Evolutionary conservation across 1,284 basidiomycete genomes (phyloP).

Genomic region (Fomitopsis pinicola): DNA sequence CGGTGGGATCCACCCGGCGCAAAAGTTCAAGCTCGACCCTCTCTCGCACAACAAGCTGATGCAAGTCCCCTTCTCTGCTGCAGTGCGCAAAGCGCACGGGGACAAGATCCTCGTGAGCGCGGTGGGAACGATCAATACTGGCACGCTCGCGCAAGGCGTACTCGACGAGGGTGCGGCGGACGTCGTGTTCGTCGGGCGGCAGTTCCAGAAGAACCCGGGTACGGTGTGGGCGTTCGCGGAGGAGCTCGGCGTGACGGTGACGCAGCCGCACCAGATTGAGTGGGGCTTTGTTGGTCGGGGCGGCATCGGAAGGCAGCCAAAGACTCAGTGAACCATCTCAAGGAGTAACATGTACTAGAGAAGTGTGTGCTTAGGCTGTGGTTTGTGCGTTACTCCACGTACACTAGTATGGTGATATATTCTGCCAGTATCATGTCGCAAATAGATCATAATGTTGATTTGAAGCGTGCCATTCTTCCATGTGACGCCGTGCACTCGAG

Average conservation of each 20-base stretch:
- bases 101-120: constrained; percentile 39
- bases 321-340: neutral
- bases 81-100: constrained; percentile 36
- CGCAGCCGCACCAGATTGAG: constrained; percentile 40
- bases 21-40: constrained; percentile 15
- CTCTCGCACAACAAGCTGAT: constrained; percentile 24
- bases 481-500: too few species aligned
- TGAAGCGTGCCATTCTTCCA: too few species aligned
- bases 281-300: constrained; percentile 34
- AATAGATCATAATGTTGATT: too few species aligned
- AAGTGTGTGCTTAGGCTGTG: too few species aligned
- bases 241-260: constrained; percentile 39
- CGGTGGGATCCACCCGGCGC: constrained; percentile 43
- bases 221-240: constrained; percentile 43
- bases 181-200: constrained; percentile 38
- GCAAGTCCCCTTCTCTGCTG: constrained; percentile 41
- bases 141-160: constrained; percentile 50
- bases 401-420: too few species aligned
- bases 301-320: neutral
- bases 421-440: too few species aligned
- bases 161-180: constrained; percentile 29
- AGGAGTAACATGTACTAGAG: too few species aligned
- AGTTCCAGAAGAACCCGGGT: constrained; percentile 50
- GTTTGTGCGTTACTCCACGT: too few species aligned
- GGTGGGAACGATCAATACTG: constrained; percentile 55